Percentiles rank a stretch among this genome's conserved stretches.
Conservation (phyloP, 2,329 filamentous ascomycete genomes). For the Diplodia scrobiculata region DNA sequence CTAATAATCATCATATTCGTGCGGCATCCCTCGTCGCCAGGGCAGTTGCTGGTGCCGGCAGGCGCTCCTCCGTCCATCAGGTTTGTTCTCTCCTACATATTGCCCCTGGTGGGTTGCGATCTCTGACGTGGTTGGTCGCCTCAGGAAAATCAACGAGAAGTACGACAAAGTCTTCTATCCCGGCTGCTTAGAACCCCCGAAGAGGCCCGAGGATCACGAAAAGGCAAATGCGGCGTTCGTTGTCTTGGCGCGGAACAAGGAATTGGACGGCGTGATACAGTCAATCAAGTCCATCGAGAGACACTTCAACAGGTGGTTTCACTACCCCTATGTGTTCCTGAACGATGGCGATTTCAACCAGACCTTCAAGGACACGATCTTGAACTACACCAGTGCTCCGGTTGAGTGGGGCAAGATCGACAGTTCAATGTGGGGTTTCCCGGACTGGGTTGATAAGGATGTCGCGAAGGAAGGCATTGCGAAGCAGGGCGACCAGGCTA, state of each 20-base stretch:
- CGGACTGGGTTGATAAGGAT: constrained; percentile 92
- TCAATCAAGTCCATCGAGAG: constrained; percentile 97
- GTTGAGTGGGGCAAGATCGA: constrained; percentile 96
- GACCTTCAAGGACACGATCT: constrained; percentile 83
- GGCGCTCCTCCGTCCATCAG: constrained; percentile 86
- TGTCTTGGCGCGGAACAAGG: constrained; percentile 92
- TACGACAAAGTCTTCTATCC: constrained; percentile 95
- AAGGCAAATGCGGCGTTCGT: constrained; percentile 95
- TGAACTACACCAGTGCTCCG: constrained; percentile 82
- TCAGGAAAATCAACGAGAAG: constrained; percentile 92
- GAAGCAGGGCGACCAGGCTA: constrained; percentile 93
- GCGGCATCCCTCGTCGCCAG: constrained; percentile 79
- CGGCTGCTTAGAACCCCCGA: constrained; percentile 84
- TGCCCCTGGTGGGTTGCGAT: not conserved
- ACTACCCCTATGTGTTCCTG: constrained; percentile 97
- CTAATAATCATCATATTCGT: constrained; percentile 88
- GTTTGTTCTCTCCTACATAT: constrained; percentile 55
- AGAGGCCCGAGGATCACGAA: constrained; percentile 71
- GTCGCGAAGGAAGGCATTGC: constrained; percentile 94
- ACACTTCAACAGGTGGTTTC: constrained; percentile 98
- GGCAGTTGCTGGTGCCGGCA: constrained; percentile 81
- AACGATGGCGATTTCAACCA: constrained; percentile 98
- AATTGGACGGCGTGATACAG: constrained; percentile 91
- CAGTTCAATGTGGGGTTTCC: constrained; percentile 90
- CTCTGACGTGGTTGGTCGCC: constrained; percentile 11